Evolutionary conservation across 768 basidiomycete genomes (phyloP), one percentile per base, ranked within the genome.

Genomic region (Termitomyces sp.): DNA sequence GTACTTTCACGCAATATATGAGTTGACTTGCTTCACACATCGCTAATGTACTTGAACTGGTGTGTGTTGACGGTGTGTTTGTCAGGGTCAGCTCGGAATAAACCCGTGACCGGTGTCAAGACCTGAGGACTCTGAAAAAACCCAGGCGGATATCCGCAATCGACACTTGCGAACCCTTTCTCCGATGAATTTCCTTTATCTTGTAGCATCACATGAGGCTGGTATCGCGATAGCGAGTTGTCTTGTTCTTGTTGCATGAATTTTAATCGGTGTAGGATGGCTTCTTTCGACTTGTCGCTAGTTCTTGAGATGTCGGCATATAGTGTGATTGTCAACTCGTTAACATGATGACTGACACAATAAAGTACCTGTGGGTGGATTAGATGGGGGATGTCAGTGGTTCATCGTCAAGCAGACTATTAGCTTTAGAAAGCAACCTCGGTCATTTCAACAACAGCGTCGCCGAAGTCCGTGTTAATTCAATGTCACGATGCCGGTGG

Each of bases 141-240:
- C 16, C 9, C 8, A 30, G 14, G 16, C 10, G 26, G 54, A 47
- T 47, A 11, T 33, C n/a, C 16, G 22, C n/a, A 46, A 40, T 13
- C 35, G n/a, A n/a, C 11, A 48, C 13, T 13, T 45, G 16, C 7
- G 8, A 13, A 44, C 13, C 1, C 1, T 59, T 54, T n/a, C 35
- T 13, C 57, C 51, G 57, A 61, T 44, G 49, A 55, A 61, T 58
- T 45, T 53, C 57, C 57, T 48, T 56, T 46, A 53, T 24, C 55
- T 22, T 32, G 26, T 46, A 47, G 57, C 54, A 54, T 60, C 43
- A 57, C 44, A 47, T 18, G 53, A 58, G 55, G 43, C 46, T n/a
- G 10, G 30, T 33, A 36, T 13, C 1, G 22, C 8, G 33, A 16
- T 50, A 1, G 49, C 20, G 22, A 35, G n/a, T 32, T 10, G 3